Evolutionary conservation across 176 grass and related monocot species (phyloP).

Genomic region (Melocanna baccifera): DNA sequence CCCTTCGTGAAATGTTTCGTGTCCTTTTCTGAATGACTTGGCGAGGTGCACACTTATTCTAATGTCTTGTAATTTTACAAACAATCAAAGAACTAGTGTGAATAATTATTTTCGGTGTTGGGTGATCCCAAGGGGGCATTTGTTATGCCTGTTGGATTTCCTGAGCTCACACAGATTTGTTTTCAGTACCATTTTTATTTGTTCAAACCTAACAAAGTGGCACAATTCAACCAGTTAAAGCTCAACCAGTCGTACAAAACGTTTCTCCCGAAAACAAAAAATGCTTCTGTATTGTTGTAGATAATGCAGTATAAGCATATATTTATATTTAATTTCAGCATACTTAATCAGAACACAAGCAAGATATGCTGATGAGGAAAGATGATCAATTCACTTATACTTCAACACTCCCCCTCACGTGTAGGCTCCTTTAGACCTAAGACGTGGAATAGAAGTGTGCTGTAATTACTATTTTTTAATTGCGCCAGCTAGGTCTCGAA

Average conservation of each 20-base stretch:
- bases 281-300: too few species aligned
- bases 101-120: background rate
- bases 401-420: too few species aligned
- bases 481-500: too few species aligned
- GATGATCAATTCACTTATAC: too few species aligned
- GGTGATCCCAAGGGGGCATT: background rate
- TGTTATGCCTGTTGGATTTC: background rate
- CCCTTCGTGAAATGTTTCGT: background rate
- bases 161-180: slow-evolving; percentile 4
- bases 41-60: background rate
- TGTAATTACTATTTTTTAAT: too few species aligned
- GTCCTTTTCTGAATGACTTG: background rate
- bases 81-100: background rate
- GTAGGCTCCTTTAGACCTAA: too few species aligned
- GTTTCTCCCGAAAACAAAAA: background rate
- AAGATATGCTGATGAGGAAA: too few species aligned
- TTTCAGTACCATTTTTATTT: background rate
- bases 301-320: too few species aligned
- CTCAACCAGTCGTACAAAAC: background rate
- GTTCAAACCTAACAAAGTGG: background rate
- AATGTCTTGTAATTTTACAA: background rate
- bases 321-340: too few species aligned
- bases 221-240: background rate
- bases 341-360: too few species aligned
- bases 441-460: too few species aligned